Base-by-base conservation (phyloP, 345 rosid genomes). In the Hibiscus tridactylites region DNA sequence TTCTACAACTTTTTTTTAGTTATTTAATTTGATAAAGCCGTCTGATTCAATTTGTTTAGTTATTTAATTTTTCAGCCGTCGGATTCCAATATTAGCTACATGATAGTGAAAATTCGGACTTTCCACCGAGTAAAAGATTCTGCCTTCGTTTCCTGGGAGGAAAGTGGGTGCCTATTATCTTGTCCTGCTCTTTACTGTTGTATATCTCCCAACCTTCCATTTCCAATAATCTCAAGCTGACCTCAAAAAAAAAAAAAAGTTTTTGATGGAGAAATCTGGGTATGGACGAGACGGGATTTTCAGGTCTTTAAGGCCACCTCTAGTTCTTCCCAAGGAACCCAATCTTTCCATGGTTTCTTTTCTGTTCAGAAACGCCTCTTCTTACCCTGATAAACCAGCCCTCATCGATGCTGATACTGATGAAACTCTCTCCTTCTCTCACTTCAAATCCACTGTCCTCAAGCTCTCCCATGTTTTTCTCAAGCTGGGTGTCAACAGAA, bases 261-360 rank as follows among this genome's bases (percentile, higher is more conserved):
- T 9, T 44, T 44, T 44, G 13, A 47, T 47, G 52, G 52, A 47
- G 16, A 47, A 47, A 47, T 9, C 95, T 73, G 96, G 97, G 58
- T 94, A 85, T 26, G 95, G 97, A 61, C 84, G 93, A 59, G 96
- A 94, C 76, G 91, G 96, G 0, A 83, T 94, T 5, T 91, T 79
- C 91, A 76, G 96, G 72, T 90, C 97, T 8, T 80, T 87, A 24
- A 86, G 95, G 65, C 96, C 96, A 0, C 74, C 78, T 1, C 63
- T 88, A 12, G 21, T 77, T 53, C 81, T 91, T 3, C 95, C 95
- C 31, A 85, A 79, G 68, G 86, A 89, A 12, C 89, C 92, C 10
- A 85, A 88, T 75, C 73, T 82, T 31, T 88, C 97, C 0, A 53
- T 89, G 82, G 88, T 86, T 75, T 66, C 88, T 5, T 87, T 83